Percentiles rank a stretch among this genome's conserved stretches.
Conservation (phyloP, 805 yeast species). For the Jamesozyma piceae region DNA sequence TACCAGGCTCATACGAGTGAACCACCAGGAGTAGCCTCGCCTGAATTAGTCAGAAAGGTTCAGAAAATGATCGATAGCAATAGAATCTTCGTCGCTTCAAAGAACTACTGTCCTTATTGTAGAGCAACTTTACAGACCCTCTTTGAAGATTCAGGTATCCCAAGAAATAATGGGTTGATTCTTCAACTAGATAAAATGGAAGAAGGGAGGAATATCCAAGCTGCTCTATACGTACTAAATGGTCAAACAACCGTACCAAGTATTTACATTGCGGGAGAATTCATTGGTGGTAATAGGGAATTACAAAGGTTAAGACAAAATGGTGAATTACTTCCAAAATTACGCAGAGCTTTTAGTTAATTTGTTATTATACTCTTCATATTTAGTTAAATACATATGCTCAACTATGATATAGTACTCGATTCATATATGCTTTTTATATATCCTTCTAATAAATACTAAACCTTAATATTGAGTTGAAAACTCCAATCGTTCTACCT, state of each 20-base stretch:
- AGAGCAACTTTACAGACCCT: constrained; percentile 36
- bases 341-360: background rate
- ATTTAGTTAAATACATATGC: too few species aligned
- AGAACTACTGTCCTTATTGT: constrained; percentile 64
- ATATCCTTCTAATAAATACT: too few species aligned
- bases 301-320: constrained; percentile 58
- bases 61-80: constrained; percentile 53
- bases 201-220: constrained; percentile 75
- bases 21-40: constrained; percentile 40
- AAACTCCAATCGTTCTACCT: too few species aligned
- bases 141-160: constrained; percentile 34
- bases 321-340: constrained; percentile 42
- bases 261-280: constrained; percentile 80
- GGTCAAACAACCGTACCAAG: constrained; percentile 93
- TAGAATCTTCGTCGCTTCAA: constrained; percentile 72
- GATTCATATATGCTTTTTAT: too few species aligned
- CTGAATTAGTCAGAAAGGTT: constrained; percentile 47
- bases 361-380: too few species aligned
- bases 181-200: constrained; percentile 40
- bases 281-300: constrained; percentile 92
- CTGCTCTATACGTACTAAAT: constrained; percentile 62
- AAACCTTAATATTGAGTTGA: too few species aligned
- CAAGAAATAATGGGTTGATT: constrained; percentile 31
- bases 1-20: background rate
- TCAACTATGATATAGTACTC: too few species aligned